Evolutionary conservation across 179 eudicot species (phyloP), one percentile per base, ranked within the genome.

Genomic region (Gypsophila paniculata): DNA sequence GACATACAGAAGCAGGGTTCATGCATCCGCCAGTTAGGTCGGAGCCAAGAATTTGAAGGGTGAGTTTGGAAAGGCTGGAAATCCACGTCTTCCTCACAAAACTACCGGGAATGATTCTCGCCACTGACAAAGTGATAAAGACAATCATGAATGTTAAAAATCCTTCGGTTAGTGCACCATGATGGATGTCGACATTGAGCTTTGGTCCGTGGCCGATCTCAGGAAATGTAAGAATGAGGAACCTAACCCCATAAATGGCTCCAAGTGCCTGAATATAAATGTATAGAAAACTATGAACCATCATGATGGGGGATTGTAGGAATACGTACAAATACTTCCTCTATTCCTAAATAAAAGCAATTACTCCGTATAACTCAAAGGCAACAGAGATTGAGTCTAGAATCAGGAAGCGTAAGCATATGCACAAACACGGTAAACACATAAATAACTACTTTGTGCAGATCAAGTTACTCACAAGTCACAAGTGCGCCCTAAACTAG

Each of bases 11-110:
- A 68, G 97, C 98, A 10, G 98, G 97, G 81, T 89, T 93, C 97
- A 91, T 91, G 90, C 88, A 82, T 62, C 97, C 98, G 51, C 98
- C 97, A 5, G 97, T 93, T 42, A 91, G 78, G 73, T 93, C 98
- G 1, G 96, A 79, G 36, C 91, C 93, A 0, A 93, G 87, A 23
- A 89, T 77, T 52, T 91, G 84, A 53, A 93, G 96, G 71, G 89
- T 72, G 64, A 91, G 90, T 82, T 91, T 93, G 38, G 91, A 82
- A 52, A 91, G 55, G 73, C 98, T 89, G n/a, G 89, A 75, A 75
- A 91, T 91, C 97, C 96, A 93, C 7, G 88, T 91, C 77, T 91
- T 91, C 83, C 82, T 82, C 66, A 84, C 87, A 78, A 91, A 93
- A 78, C 97, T 86, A 70, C 87, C 91, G 6, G 86, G 86, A 52